Evolutionary conservation across 441 rosid genomes (phyloP).

Genomic region (Erodium moschatum): DNA sequence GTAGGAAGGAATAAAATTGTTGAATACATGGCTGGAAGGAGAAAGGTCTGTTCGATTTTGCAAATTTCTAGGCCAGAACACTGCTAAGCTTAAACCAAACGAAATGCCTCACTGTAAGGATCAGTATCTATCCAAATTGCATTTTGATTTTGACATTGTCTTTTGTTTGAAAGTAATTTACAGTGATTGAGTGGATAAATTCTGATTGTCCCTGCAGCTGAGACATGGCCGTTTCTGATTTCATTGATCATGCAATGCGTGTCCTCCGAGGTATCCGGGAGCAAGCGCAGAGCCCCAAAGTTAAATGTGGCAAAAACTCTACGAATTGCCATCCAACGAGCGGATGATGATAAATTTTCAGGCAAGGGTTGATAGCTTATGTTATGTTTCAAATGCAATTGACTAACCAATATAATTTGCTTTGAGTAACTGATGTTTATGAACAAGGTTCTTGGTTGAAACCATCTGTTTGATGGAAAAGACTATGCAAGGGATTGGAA

Average conservation of each 20-base stretch:
- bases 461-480: slow-evolving; percentile 1
- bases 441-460: not conserved
- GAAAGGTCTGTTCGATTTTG: slow-evolving; percentile 57
- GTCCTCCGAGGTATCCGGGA: slow-evolving; percentile 55
- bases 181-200: slow-evolving; percentile 19
- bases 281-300: slow-evolving; percentile 67
- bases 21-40: slow-evolving; percentile 80
- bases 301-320: slow-evolving; percentile 55
- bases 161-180: slow-evolving; percentile 7
- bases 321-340: slow-evolving; percentile 59
- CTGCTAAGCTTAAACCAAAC: slow-evolving; percentile 52
- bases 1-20: slow-evolving; percentile 77
- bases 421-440: not conserved
- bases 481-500: not conserved
- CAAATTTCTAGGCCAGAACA: slow-evolving; percentile 53
- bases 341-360: slow-evolving; percentile 57
- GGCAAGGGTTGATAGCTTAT: slow-evolving; percentile 35
- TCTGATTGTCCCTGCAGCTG: slow-evolving; percentile 50
- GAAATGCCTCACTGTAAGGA: slow-evolving; percentile 72
- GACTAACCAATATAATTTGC: not conserved
- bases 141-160: not conserved
- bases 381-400: not conserved
- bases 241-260: slow-evolving; percentile 62
- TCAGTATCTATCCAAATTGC: slow-evolving; percentile 6
- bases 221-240: slow-evolving; percentile 81